Conservation (phyloP, 331 rosid genomes). For the Pyrus hybrid region DNA sequence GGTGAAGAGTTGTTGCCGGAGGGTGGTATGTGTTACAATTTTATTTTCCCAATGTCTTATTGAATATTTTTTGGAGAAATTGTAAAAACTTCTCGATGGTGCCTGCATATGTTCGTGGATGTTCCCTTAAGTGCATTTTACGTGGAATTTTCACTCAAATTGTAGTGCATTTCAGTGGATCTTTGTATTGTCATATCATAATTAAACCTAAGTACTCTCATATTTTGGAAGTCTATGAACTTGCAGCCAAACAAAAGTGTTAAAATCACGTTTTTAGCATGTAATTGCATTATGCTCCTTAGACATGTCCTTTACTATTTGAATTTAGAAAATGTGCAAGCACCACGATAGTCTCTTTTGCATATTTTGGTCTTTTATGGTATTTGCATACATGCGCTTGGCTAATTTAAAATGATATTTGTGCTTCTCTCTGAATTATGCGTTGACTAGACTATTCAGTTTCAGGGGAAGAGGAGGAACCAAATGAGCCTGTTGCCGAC, state of each 20-base stretch:
- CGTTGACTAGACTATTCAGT: slow-evolving; percentile 18
- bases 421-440: neutral
- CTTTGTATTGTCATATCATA: neutral
- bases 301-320: neutral
- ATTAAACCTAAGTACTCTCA: neutral
- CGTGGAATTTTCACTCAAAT: neutral
- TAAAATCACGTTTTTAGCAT: neutral
- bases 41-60: neutral
- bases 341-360: neutral
- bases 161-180: neutral
- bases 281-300: neutral
- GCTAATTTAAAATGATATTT: neutral
- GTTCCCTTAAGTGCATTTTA: neutral
- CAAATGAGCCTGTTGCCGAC: slow-evolving; percentile 35
- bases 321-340: neutral
- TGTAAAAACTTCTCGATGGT: neutral
- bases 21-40: slow-evolving; percentile 46
- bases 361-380: neutral
- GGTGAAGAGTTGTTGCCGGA: slow-evolving; percentile 94
- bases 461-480: slow-evolving; percentile 41
- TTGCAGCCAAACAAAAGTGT: neutral
- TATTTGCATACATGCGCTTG: neutral
- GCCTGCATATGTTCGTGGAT: neutral
- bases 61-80: neutral
- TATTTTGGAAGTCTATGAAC: neutral